phyloP scores from a whole-genome alignment of 768 basidiomycete species.

The Boletus subcaerulescens region DNA sequence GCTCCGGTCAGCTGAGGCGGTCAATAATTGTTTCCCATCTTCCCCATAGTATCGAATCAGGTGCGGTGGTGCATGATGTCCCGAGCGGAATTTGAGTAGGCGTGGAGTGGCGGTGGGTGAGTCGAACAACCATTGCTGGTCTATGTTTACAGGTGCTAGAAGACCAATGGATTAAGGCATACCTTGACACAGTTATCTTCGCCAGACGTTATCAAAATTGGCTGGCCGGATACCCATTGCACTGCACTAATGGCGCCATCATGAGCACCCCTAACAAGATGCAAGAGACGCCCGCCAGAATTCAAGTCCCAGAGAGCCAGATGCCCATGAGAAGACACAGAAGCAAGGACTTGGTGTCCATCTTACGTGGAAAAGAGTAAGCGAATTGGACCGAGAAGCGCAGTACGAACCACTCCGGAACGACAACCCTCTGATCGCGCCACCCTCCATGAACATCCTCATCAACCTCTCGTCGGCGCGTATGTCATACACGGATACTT shows the following conservation, averaged over 20 bases:
- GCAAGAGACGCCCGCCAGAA: conserved; percentile 74
- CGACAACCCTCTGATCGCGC: conserved; percentile 67
- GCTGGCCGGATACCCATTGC: conserved; percentile 93
- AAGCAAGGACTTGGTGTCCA: conserved; percentile 84
- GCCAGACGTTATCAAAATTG: conserved; percentile 83
- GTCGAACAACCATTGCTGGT: conserved; percentile 97
- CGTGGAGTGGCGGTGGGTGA: conserved; percentile 83
- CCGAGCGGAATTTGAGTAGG: conserved; percentile 87
- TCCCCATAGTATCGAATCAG: conserved; percentile 93
- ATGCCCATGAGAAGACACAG: conserved; percentile 82
- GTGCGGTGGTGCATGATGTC: conserved; percentile 89
- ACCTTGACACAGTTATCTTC: conserved; percentile 97
- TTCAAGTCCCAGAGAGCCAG: conserved; percentile 94
- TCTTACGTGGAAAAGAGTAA: conserved; percentile 44
- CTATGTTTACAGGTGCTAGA: conserved; percentile 3
- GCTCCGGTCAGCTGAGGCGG: conserved; percentile 85
- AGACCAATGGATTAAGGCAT: conserved; percentile 7
- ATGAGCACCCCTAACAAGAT: conserved; percentile 86
- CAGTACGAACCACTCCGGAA: conserved; percentile 76
- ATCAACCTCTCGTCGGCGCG: conserved; percentile 87
- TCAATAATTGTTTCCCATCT: conserved; percentile 94
- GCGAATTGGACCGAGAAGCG: background rate
- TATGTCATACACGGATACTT: conserved; percentile 86
- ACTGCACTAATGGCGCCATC: conserved; percentile 78
- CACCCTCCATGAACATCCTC: conserved; percentile 88